Percentiles rank a stretch among this genome's conserved stretches.
phyloP scores from a whole-genome alignment of 2,329 filamentous ascomycete genomes.

The Hypoxylon sp. region DNA sequence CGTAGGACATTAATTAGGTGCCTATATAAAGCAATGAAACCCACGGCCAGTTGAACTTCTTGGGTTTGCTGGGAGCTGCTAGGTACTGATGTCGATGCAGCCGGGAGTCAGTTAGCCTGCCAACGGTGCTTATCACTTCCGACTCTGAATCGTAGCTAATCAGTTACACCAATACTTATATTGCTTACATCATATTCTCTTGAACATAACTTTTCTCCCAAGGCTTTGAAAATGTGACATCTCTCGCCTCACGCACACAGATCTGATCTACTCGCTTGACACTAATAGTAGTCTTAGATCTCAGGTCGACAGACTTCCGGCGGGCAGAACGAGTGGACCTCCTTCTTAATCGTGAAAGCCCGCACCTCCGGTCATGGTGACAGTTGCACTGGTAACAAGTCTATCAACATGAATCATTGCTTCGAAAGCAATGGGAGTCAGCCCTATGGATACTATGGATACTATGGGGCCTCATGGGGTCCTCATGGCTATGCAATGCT shows the following conservation, averaged over 20 bases:
- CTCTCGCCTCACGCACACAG: constrained; percentile 10
- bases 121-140: constrained; percentile 20
- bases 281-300: constrained; percentile 14
- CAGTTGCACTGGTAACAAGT: constrained; percentile 17
- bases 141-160: constrained; percentile 20
- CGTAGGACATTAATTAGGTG: constrained; percentile 9
- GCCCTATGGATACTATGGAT: constrained; percentile 32
- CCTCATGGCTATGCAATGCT: constrained; percentile 31
- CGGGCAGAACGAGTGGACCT: constrained; percentile 11
- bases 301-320: constrained; percentile 18
- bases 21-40: constrained; percentile 21
- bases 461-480: constrained; percentile 9
- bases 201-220: neutral
- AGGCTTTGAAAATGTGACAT: neutral
- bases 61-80: neutral
- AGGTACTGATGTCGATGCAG: constrained; percentile 7
- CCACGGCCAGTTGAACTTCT: constrained; percentile 1
- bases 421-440: constrained; percentile 18
- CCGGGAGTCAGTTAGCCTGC: constrained; percentile 3
- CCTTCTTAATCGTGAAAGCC: neutral
- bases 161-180: constrained; percentile 21
- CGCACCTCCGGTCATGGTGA: neutral
- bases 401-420: constrained; percentile 6
- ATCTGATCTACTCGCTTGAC: neutral
- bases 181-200: constrained; percentile 27